Base-by-base conservation (phyloP, 257 asterid species). In the Apocynum venetum region DNA sequence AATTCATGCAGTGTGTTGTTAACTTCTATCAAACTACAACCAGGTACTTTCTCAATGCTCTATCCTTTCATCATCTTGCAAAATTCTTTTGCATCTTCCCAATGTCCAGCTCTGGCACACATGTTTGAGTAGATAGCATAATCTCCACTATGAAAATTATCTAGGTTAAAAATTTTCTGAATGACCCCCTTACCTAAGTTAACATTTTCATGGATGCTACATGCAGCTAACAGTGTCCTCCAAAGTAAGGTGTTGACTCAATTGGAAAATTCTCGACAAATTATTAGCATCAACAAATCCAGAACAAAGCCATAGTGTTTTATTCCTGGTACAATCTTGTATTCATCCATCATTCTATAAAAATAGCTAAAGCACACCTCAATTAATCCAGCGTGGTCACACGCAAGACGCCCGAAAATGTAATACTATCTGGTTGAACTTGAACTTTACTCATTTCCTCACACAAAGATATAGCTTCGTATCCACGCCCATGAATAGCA, bases 241-340 rank as follows among this genome's bases (percentile, higher is more conserved):
- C 87, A 85, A 9, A 85, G 80, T 60, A 80, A 71, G 84, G 73
- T 12, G 89, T 83, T 0, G 85, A 85, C 14, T 35, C 59, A 76
- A 85, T 72, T 17, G 85, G 86, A 53, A 83, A 53, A 73, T 73
- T 76, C 11, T 56, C 52, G 6, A 85, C n/a, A 43, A 85, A 53
- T 76, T 53, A 56, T 57, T 80, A 48, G 89, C 87, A 38, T 85
- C 87, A 36, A 73, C 60, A 66, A 75, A 78, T 85, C 89, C 76
- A 85, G 71, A 66, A 85, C n/a, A 56, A 83, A 85, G 11, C 89
- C 87, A 11, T 85, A 85, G 76, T 85, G 89, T 46, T 83, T 85
- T 41, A 73, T 74, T 11, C 71, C 81, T 3, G 86, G 89, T 19
- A 76, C 78, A 80, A 85, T 85, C 55, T 48, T 48, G 71, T 72